Base-by-base conservation (phyloP, 2,329 filamentous ascomycete species). In the Fusarium xyrophilum region DNA sequence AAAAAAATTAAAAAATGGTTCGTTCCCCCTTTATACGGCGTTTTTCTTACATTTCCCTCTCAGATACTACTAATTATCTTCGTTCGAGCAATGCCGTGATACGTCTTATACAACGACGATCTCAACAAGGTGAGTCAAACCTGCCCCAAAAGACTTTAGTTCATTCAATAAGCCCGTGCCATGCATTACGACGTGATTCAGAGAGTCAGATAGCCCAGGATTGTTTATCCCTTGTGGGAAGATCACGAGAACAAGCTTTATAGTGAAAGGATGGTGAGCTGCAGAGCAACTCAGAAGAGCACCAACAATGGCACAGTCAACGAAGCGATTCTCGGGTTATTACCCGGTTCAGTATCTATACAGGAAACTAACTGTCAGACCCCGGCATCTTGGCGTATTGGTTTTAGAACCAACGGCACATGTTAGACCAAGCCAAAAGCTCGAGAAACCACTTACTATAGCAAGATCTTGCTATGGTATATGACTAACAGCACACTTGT, bases 191-290 rank as follows among this genome's bases (percentile, higher is more conserved):
- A 54, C 5, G 19, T 63, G 58, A 56, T 42, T 56, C 58, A 63
- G 57, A 62, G 27, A 32, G n/a, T 30, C 43, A 46, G 27, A 30
- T 30, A n/a, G 27, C 19, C 27, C 14, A 21, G 27, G 14, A 21
- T 46, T 17, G 27, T 12, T 30, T 46, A 21, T 46, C 43, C 30
- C 43, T 30, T 7, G 42, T 47, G 32, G 15, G 3, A 47, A 47
- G 28, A 32, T 47, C 14, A 47, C 28, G 21, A 32, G n/a, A 47
- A 53, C n/a, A 13, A 11, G 2, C 33, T 43, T 35, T 46, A 28
- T 23, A 54, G 33, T 53, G 44, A 60, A 56, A 50, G 43, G 36
- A 63, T 38, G 42, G 57, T 33, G 40, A 44, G 35, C 17, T 53
- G 36, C 15, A 23, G 11, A 42, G 25, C 33, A 28, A 21, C 48